Evolutionary conservation across 2,329 filamentous ascomycete genomes (phyloP), one percentile per base, ranked within the genome.

Genomic region (Calonectria henricotiae): DNA sequence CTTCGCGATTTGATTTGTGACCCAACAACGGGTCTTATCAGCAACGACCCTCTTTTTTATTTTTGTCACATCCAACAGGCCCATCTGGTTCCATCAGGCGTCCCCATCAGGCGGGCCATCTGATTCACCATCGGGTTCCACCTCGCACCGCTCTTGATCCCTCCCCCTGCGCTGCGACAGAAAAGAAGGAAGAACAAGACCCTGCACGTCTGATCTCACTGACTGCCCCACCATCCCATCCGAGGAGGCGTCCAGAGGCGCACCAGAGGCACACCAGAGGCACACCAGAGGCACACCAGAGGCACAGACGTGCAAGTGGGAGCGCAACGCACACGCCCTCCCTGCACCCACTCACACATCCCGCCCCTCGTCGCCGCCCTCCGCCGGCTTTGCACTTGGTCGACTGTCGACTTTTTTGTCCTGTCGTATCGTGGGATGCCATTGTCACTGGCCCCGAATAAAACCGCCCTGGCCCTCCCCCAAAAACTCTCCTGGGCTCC

Each of bases 401-500:
- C 43, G 62, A 62, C 55, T 62, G 46, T 65, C 62, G 44, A 62
- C 37, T 62, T 58, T 58, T 58, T 58, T 35, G 32, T 37, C 58
- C n/a, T 55, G 55, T 65, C 54, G 67, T 65, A 65, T 65, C 64
- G 69, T 68, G 67, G 70, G 62, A 71, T 69, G 63, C 61, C 55
- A 65, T 69, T 64, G 55, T 54, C 27, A 47, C 63, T 73, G 73
- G 71, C 74, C 66, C 73, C 69, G 73, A 76, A 77, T 77, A 77
- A 77, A 77, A 77, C 62, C 69, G 69, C 76, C 74, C 74, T 69
- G 65, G 65, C 64, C 76, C 75, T 77, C 76, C 76, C 75, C 70
- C 65, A 58, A 71, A 55, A 39, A 25, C n/a, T 39, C 12, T 58
- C 20, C 35, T 6, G 32, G 51, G 13, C 37, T 58, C 51, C 51